Evolutionary conservation across 1,139 yeast species (phyloP), one percentile per base, ranked within the genome.

Genomic region (Zygoascus hellenicus): DNA sequence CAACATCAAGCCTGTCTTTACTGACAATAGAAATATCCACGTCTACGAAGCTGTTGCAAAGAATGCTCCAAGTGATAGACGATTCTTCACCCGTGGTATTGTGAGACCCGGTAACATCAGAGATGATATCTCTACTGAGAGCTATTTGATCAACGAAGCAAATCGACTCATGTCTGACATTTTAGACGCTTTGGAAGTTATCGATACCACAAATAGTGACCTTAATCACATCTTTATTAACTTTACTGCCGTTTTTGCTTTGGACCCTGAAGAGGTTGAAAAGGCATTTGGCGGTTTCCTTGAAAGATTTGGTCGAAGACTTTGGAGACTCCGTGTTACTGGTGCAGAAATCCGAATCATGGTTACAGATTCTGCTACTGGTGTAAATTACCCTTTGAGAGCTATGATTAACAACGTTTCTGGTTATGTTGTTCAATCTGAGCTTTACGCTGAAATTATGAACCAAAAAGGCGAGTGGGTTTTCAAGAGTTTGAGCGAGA

Each of bases 261-360:
- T 92, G 50, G 80, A 86, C 50, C 97, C 97, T 43, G 88, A 84
- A 60, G 97, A 92, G 69, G 97, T 92, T 54, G 97, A 90, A 69
- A 90, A 92, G 53, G 97, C 98, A 9, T 89, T 92, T 68, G 97
- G 96, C 53, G 94, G 96, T 17, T 92, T 92, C 80, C 76, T 94
- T 71, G 97, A 92, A 70, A 82, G 98, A 70, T 92, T 92, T 58
- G 98, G 98, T 54, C 81, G 97, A 72, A 80, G 97, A 67, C 77
- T 92, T 62, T 87, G 97, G 95, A 81, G 97, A 71, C 77, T 94
- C 61, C 82, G 98, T 64, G 94, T 92, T 45, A 89, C 97, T 46
- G 90, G 96, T 58, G 98, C 98, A 47, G 98, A 92, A 71, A 88
- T 92, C 56, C 81, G 98, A 66, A 94, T 92, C 61, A 89, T 87